Conservation (phyloP, 1,284 basidiomycete genomes). For the Ceratobasidium sp. region DNA sequence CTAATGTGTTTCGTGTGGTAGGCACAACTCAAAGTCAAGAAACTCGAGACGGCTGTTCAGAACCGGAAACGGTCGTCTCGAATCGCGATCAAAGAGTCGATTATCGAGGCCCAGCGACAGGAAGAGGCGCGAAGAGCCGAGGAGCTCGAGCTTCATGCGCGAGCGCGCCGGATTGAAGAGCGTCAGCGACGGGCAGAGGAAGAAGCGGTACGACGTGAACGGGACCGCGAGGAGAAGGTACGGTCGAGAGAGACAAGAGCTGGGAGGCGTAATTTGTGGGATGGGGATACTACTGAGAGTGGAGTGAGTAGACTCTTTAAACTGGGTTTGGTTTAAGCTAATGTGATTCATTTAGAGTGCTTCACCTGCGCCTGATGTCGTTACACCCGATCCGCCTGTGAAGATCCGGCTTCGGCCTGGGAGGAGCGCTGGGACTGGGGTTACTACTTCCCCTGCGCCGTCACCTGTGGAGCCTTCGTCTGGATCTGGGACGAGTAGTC, state of each 20-base stretch:
- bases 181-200: conserved; percentile 66
- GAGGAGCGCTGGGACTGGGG: neutral
- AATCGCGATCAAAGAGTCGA: conserved; percentile 72
- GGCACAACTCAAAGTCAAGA: conserved; percentile 71
- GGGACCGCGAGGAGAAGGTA: conserved; percentile 59
- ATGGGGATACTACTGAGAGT: conserved; percentile 36
- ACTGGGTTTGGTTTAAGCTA: neutral
- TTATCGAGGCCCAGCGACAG: conserved; percentile 55
- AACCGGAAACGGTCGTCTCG: conserved; percentile 87
- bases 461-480: conserved; percentile 4
- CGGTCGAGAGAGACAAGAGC: conserved; percentile 22
- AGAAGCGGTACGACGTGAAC: conserved; percentile 56
- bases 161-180: conserved; percentile 69
- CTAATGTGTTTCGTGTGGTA: conserved; percentile 34
- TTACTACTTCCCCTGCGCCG: neutral
- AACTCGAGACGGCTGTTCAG: conserved; percentile 41
- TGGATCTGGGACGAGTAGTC: conserved; percentile 16
- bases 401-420: conserved; percentile 30
- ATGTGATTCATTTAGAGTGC: conserved; percentile 30
- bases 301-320: conserved; percentile 19
- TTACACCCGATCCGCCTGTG: conserved; percentile 9
- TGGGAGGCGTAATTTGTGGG: conserved; percentile 30
- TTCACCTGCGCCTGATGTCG: conserved; percentile 20
- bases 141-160: conserved; percentile 69
- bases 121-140: conserved; percentile 63